Conservation (phyloP, 345 rosid genomes). For the Iberis pinnata region DNA sequence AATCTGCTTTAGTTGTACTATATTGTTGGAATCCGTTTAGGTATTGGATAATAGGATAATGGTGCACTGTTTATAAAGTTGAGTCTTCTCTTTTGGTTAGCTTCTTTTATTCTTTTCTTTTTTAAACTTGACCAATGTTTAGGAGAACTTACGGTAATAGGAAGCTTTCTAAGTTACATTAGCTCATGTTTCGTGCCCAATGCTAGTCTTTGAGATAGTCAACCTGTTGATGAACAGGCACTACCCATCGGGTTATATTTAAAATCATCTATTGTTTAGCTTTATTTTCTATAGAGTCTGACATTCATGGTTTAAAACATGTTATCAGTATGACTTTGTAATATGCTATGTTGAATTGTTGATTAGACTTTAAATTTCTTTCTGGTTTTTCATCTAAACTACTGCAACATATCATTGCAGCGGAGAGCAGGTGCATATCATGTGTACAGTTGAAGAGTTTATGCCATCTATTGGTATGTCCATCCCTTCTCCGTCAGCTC, state of each 20-base stretch:
- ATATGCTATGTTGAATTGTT: constrained; percentile 26
- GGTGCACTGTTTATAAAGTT: constrained; percentile 1
- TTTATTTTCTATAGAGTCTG: background rate
- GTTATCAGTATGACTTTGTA: constrained; percentile 9
- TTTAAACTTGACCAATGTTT: constrained; percentile 8
- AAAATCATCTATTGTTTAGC: constrained; percentile 4
- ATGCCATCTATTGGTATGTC: constrained; percentile 83
- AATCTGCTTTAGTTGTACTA: background rate
- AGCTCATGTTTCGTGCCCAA: constrained; percentile 7
- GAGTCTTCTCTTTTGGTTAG: constrained; percentile 9
- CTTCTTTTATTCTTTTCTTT: constrained; percentile 2
- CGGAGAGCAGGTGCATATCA: constrained; percentile 79
- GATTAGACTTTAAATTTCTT: constrained; percentile 15
- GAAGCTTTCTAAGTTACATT: no score
- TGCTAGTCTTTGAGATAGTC: constrained; percentile 9
- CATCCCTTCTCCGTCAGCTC: constrained; percentile 69
- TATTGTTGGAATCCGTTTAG: background rate
- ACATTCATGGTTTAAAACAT: constrained; percentile 8
- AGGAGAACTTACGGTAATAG: constrained; percentile 11
- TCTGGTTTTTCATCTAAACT: constrained; percentile 18
- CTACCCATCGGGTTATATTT: constrained; percentile 6
- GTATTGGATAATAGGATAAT: background rate
- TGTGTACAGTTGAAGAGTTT: constrained; percentile 80
- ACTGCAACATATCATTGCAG: constrained; percentile 40
- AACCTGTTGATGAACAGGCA: constrained; percentile 9